These are phyloP conservation scores for Talaromyces islandicus DNA, from an alignment of 2,329 filamentous ascomycete species.

Conservation along the genomic window DNA sequence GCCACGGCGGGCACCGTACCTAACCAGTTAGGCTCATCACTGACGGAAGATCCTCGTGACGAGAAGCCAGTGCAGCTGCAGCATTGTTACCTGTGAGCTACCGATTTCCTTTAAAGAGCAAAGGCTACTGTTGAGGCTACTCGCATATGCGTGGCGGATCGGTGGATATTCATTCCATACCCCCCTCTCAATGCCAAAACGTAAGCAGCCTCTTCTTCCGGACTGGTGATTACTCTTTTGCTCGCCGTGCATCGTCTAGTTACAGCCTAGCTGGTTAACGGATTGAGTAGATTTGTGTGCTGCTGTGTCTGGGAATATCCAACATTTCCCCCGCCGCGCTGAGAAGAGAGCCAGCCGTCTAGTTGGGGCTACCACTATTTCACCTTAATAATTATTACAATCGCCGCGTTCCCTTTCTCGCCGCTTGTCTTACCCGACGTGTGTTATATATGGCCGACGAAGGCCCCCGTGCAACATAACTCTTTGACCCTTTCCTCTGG, in stretches of 20 bases:
- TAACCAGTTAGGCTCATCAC: background rate
- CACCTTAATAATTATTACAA: background rate
- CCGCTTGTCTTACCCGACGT: background rate
- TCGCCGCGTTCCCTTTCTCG: background rate
- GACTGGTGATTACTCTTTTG: background rate
- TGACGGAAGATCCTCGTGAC: background rate
- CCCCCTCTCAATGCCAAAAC: background rate
- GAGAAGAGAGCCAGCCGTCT: background rate
- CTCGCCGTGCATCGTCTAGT: background rate
- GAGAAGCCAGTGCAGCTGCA: background rate
- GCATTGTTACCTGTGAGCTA: background rate
- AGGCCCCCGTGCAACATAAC: background rate
- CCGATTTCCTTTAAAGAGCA: background rate
- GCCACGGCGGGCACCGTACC: background rate
- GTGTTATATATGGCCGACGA: background rate
- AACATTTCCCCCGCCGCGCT: background rate
- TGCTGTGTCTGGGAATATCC: background rate
- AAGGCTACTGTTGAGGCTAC: background rate
- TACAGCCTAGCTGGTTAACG: background rate
- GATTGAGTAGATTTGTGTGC: background rate
- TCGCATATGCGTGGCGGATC: conserved; percentile 1
- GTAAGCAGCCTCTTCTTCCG: background rate
- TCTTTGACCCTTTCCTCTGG: background rate
- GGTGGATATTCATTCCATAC: background rate
- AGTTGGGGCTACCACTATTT: background rate